Conservation (phyloP, 2,329 filamentous ascomycete species). For the Aspergillus ochraceus region DNA sequence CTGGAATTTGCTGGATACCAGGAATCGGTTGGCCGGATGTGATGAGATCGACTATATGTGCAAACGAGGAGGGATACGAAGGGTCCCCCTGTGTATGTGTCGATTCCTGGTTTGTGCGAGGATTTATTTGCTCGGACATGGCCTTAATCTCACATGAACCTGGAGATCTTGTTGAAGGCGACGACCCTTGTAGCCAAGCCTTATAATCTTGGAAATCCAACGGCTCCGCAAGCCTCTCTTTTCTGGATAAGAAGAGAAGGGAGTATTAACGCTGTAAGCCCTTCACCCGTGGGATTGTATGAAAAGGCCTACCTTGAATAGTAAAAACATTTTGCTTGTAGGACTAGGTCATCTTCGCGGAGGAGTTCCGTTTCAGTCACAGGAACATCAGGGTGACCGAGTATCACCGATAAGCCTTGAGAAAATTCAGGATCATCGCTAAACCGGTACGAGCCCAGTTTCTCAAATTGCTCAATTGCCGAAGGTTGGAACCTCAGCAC, state of each 20-base stretch:
- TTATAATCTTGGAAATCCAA: constrained; percentile 71
- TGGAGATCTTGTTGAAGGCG: constrained; percentile 6
- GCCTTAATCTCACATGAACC: constrained; percentile 6
- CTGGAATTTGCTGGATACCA: constrained; percentile 82
- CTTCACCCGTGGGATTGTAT: not conserved
- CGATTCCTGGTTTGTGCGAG: constrained; percentile 12
- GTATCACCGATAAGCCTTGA: constrained; percentile 48
- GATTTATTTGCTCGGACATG: constrained; percentile 5
- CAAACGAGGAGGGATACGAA: constrained; percentile 78
- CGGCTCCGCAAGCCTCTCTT: constrained; percentile 36
- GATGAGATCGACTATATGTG: constrained; percentile 81
- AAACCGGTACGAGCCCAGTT: constrained; percentile 43
- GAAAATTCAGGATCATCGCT: constrained; percentile 46
- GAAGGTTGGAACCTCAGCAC: constrained; percentile 7
- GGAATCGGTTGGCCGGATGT: constrained; percentile 79
- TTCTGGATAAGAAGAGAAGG: constrained; percentile 25
- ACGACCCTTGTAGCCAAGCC: constrained; percentile 53
- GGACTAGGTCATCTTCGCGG: constrained; percentile 42
- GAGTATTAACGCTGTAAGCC: not conserved
- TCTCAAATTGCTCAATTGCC: constrained; percentile 27
- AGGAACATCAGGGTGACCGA: constrained; percentile 42
- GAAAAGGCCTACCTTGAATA: constrained; percentile 41
- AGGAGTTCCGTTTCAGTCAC: constrained; percentile 40
- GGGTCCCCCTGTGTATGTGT: constrained; percentile 42
- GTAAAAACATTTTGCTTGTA: constrained; percentile 51